A percentile compares a stretch with the other conserved stretches of the same genome.
These are phyloP conservation scores for Spencermartinsiella europaea DNA, from an alignment of 805 yeast species.

Conservation along the genomic window DNA sequence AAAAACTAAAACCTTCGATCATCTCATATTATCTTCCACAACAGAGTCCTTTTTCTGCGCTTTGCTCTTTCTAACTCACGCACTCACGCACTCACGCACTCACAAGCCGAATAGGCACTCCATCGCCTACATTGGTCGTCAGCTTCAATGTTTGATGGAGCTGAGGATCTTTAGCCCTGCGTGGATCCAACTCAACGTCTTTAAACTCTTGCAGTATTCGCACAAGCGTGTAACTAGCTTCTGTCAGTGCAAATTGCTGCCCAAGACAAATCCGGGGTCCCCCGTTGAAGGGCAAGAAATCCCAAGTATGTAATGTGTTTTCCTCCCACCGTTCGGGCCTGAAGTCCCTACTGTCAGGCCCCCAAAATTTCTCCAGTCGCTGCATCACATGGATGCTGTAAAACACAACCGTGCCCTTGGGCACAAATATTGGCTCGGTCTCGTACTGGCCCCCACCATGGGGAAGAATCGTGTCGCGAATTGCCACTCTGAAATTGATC, in stretches of 20 bases:
- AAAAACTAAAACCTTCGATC: too few species aligned
- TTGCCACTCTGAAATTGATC: constrained; percentile 42
- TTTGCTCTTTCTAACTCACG: too few species aligned
- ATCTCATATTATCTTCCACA: too few species aligned
- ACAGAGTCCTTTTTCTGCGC: too few species aligned
- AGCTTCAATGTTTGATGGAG: neutral
- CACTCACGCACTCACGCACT: neutral
- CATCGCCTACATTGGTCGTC: neutral
- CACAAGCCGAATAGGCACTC: neutral
- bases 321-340: constrained; percentile 45
- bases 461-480: constrained; percentile 45
- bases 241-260: constrained; percentile 52
- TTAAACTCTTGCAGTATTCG: constrained; percentile 33
- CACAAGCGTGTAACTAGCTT: constrained; percentile 42
- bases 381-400: constrained; percentile 43
- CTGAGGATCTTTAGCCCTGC: neutral
- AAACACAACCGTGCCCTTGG: constrained; percentile 40
- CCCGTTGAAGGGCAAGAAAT: constrained; percentile 49
- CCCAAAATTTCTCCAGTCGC: constrained; percentile 38
- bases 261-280: constrained; percentile 54
- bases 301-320: constrained; percentile 36
- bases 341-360: constrained; percentile 41
- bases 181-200: neutral
- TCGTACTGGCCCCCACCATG: constrained; percentile 46
- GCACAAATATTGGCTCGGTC: constrained; percentile 36